These are phyloP conservation scores for Codiaeum variegatum DNA, from an alignment of 441 rosid genomes.

Conservation along the genomic window DNA sequence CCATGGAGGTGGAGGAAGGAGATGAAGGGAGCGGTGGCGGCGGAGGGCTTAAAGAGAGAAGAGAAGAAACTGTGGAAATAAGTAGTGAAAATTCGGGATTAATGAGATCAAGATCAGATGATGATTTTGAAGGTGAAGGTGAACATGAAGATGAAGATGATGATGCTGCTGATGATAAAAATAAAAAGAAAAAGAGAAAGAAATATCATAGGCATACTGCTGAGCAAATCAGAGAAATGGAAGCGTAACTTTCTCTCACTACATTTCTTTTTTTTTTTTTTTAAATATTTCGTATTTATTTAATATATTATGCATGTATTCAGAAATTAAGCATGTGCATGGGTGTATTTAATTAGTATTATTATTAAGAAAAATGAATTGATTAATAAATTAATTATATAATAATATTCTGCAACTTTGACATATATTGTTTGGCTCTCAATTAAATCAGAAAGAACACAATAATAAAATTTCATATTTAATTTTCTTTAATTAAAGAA, in stretches of 20 bases:
- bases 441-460: not conserved
- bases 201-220: constrained; percentile 94
- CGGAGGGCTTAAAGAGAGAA: constrained; percentile 36
- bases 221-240: constrained; percentile 95
- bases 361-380: not conserved
- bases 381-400: too few species aligned
- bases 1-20: constrained; percentile 34
- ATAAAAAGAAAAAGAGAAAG: constrained; percentile 86
- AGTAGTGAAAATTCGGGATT: constrained; percentile 94
- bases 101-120: constrained; percentile 82
- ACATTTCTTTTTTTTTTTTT: not conserved
- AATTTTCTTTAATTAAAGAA: not conserved
- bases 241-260: constrained; percentile 56
- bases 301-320: not conserved
- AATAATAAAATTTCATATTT: not conserved
- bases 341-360: not conserved
- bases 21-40: constrained; percentile 23
- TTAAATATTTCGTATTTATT: too few species aligned
- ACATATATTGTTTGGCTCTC: too few species aligned
- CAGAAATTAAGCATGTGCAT: not conserved
- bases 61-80: constrained; percentile 76
- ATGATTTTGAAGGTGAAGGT: constrained; percentile 61
- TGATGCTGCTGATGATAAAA: constrained; percentile 45
- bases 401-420: too few species aligned
- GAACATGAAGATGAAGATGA: constrained; percentile 55